Evolutionary conservation across 306 rosid genomes (phyloP), one percentile per base, ranked within the genome.

Genomic region (Cajanus cajan): DNA sequence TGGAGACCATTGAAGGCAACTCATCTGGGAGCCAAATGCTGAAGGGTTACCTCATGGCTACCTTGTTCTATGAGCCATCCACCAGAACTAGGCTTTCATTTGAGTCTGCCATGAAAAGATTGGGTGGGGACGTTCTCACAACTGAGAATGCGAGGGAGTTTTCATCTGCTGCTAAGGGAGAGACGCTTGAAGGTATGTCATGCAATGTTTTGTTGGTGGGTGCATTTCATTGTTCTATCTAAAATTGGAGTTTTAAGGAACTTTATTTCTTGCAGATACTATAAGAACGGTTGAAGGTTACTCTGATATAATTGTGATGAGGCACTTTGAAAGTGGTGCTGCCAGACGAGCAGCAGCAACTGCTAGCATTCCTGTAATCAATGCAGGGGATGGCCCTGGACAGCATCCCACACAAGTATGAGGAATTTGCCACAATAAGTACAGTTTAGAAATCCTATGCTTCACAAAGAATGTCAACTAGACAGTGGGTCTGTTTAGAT

Each of bases 371-470:
- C 98, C 98, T 24, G 59, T 95, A 41, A 95, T 95, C 66, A 95
- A 95, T 86, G 98, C 98, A 5, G 98, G 98, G 74, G 98, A 95
- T 76, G 98, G 98, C 78, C 98, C 98, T 73, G 98, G 98, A 54
- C 97, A 95, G 62, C 97, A 92, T 82, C 98, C 97, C 63, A 86
- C 94, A 40, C 98, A 94, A 92, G 97, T 92, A 72, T 82, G 78
- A 73, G 11, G 22, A 70, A 75, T 25, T 57, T 48, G 5, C 12
- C 36, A 15, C 21, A 31, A 33, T 7, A 12, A 0, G 55, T 15
- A 74, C 8, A 44, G 40, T 18, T 36, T 50, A 24, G 15, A 39
- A 82, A 36, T 59, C 62, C 1, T 7, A 40, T 51, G 68, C 37
- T 58, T 40, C 36, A 59, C 15, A 43, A 11, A 62, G 54, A 54